Percentiles rank a stretch among this genome's conserved stretches.
These are phyloP conservation scores for Narthecium ossifragum DNA, from an alignment of 106 monocot species.

Conservation along the genomic window DNA sequence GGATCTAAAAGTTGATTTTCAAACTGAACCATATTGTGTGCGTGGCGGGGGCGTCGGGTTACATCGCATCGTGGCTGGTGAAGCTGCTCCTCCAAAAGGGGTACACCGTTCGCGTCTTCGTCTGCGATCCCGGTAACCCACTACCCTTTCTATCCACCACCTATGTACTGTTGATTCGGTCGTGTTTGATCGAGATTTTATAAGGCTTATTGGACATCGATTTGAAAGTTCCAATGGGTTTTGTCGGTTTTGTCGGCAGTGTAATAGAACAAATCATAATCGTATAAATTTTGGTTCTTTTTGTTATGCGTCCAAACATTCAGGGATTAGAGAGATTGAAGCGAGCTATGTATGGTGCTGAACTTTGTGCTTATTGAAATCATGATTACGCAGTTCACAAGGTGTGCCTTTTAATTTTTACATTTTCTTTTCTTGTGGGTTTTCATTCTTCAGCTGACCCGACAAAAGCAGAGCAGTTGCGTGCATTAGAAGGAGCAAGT, in stretches of 20 bases:
- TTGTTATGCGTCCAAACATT: too few species aligned
- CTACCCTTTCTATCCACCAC: background rate
- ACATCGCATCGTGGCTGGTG: slow-evolving; percentile 63
- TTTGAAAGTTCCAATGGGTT: too few species aligned
- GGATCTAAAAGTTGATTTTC: too few species aligned
- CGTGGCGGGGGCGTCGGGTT: slow-evolving; percentile 55
- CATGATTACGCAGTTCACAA: background rate
- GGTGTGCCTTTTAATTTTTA: background rate
- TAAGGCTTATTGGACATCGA: background rate
- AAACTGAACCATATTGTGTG: too few species aligned
- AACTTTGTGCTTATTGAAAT: background rate
- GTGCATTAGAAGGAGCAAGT: slow-evolving; percentile 48
- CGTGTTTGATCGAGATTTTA: background rate
- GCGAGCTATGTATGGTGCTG: background rate
- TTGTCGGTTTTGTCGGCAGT: too few species aligned
- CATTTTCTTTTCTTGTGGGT: background rate
- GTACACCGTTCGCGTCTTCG: slow-evolving; percentile 55
- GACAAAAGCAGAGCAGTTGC: slow-evolving; percentile 58
- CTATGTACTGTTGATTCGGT: background rate
- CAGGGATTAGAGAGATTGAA: background rate
- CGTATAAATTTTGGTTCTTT: too few species aligned
- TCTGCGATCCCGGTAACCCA: slow-evolving; percentile 39
- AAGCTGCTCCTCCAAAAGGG: slow-evolving; percentile 52
- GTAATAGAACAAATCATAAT: too few species aligned
- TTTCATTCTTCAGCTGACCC: slow-evolving; percentile 41